These are phyloP conservation scores for Paraphoma chrysanthemicola DNA, from an alignment of 2,329 filamentous ascomycete genomes.

Conservation along the genomic window DNA sequence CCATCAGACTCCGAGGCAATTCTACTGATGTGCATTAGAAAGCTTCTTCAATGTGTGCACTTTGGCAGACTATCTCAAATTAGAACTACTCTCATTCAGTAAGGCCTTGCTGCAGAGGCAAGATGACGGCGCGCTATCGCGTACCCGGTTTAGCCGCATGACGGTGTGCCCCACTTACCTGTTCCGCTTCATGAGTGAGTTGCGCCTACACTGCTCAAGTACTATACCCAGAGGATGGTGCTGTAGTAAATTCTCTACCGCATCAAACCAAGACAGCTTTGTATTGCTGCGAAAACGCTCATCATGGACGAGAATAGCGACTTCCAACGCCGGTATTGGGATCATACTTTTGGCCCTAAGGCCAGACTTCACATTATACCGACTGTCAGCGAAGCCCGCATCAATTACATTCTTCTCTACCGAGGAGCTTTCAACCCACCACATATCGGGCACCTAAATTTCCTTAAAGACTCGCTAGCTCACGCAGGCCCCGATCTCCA, in stretches of 20 bases:
- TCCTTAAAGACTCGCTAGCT: not conserved
- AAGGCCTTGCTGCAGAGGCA: too few relatives aligned
- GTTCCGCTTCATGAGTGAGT: not conserved
- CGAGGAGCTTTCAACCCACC: not conserved
- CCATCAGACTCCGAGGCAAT: too few relatives aligned
- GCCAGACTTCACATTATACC: not conserved
- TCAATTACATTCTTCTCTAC: not conserved
- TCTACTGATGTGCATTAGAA: too few relatives aligned
- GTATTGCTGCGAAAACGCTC: not conserved
- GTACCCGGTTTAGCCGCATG: not conserved
- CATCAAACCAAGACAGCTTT: not conserved
- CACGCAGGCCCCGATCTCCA: not conserved
- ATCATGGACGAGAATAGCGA: not conserved
- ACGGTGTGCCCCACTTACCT: not conserved
- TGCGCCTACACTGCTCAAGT: not conserved
- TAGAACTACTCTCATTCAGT: too few relatives aligned
- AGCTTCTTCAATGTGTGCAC: too few relatives aligned
- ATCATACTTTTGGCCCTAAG: not conserved
- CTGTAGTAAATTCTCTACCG: not conserved
- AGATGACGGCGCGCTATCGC: not conserved
- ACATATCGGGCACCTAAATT: not conserved
- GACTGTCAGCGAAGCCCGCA: not conserved
- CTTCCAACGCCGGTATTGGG: not conserved
- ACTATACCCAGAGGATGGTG: not conserved
- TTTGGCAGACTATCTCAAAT: too few relatives aligned